phyloP scores from a whole-genome alignment of 2,329 filamentous ascomycete species.

The Kalmusia sp. region DNA sequence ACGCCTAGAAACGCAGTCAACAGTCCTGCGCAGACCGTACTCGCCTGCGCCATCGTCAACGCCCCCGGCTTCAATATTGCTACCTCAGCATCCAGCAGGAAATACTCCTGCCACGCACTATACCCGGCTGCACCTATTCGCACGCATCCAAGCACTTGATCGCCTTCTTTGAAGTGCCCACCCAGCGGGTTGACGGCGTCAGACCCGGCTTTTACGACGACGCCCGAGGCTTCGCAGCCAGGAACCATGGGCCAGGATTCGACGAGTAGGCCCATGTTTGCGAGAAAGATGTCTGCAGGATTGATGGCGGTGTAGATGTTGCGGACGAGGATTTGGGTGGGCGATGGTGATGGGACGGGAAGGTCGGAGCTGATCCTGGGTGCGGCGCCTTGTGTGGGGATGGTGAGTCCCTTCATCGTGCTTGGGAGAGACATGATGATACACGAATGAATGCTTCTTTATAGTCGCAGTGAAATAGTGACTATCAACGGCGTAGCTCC shows the following conservation, averaged over 20 bases:
- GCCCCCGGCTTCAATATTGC: constrained; percentile 28
- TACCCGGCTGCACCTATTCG: constrained; percentile 33
- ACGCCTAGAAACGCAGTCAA: constrained; percentile 22
- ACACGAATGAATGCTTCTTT: not conserved
- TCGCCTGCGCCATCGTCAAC: constrained; percentile 34
- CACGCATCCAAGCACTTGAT: constrained; percentile 41
- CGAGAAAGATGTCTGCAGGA: constrained; percentile 39
- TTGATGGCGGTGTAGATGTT: constrained; percentile 39
- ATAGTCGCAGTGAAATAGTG: not conserved
- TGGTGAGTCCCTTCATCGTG: constrained; percentile 26
- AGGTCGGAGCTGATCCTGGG: constrained; percentile 21
- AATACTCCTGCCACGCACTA: constrained; percentile 16
- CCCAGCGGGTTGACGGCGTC: constrained; percentile 27
- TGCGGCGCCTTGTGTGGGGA: constrained; percentile 16
- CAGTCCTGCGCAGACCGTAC: constrained; percentile 33
- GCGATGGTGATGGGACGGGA: constrained; percentile 28
- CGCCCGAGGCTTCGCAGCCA: constrained; percentile 37
- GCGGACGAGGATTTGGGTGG: constrained; percentile 41
- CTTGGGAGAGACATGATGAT: not conserved
- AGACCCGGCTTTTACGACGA: constrained; percentile 37
- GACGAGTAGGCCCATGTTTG: constrained; percentile 33
- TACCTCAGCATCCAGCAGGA: constrained; percentile 11
- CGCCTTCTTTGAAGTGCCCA: constrained; percentile 34
- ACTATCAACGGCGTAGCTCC: not conserved
- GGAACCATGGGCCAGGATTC: constrained; percentile 38